Conservation (phyloP, 495 filamentous ascomycete genomes). For the Penicillium nucicola region DNA sequence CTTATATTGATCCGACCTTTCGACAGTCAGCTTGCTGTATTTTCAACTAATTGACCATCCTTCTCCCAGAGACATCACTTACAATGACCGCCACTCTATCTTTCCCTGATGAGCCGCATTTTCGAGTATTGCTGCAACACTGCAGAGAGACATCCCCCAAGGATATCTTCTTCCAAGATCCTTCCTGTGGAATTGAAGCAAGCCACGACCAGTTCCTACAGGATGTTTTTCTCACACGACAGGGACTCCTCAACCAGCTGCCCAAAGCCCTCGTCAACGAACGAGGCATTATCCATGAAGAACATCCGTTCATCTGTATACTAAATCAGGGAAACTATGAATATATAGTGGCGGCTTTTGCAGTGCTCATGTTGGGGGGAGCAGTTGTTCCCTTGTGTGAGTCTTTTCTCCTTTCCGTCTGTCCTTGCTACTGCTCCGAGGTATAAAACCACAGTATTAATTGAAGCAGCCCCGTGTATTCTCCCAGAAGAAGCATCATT, state of each 20-base stretch:
- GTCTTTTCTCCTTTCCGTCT: neutral
- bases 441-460: too few species aligned
- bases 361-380: neutral
- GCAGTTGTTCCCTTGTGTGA: conserved; percentile 5
- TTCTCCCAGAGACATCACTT: too few species aligned
- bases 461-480: neutral
- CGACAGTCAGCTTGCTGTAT: too few species aligned
- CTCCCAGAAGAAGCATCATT: too few species aligned
- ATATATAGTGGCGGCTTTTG: conserved; percentile 1
- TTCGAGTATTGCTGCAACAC: neutral
- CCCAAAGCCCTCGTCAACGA: neutral
- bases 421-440: neutral
- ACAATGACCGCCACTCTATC: too few species aligned
- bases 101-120: conserved; percentile 5
- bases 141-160: neutral
- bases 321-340: conserved; percentile 2
- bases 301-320: neutral
- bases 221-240: neutral
- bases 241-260: neutral
- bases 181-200: conserved; percentile 1
- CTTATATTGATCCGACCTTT: too few species aligned
- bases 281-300: neutral
- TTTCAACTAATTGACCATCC: too few species aligned
- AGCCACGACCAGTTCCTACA: neutral
- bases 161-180: conserved; percentile 4